Evolutionary conservation across 2,329 filamentous ascomycete genomes (phyloP).

Genomic region (Thermothelomyces thermophilus): DNA sequence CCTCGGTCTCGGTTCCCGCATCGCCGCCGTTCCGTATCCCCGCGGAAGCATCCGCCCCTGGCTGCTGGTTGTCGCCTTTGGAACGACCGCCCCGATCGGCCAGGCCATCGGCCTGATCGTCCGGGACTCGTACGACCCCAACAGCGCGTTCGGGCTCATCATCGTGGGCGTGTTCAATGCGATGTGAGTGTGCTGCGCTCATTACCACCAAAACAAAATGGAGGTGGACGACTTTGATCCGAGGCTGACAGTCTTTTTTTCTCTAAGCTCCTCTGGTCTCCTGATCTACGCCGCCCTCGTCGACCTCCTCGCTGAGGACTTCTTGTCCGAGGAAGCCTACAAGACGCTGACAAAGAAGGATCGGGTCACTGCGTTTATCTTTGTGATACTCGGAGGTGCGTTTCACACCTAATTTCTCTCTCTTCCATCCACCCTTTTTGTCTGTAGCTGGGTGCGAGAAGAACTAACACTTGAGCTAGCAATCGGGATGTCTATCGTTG

Average conservation of each 20-base stretch:
- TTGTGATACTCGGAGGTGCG: slow-evolving; percentile 45
- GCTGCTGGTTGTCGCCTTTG: slow-evolving; percentile 56
- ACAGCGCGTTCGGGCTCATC: slow-evolving; percentile 57
- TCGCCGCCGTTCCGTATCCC: slow-evolving; percentile 58
- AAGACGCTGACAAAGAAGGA: slow-evolving; percentile 45
- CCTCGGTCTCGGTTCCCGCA: slow-evolving; percentile 63
- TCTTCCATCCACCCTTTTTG: not conserved
- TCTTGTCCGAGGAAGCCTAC: slow-evolving; percentile 53
- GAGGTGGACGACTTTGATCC: not conserved
- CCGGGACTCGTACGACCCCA: slow-evolving; percentile 53
- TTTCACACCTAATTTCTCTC: too few relatives aligned
- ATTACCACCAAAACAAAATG: too few relatives aligned
- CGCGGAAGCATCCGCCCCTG: slow-evolving; percentile 52
- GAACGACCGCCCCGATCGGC: slow-evolving; percentile 57
- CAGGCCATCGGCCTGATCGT: slow-evolving; percentile 56
- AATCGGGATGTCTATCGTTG: slow-evolving; percentile 41
- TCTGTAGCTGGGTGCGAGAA: not conserved
- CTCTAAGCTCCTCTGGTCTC: slow-evolving; percentile 55
- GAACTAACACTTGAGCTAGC: slow-evolving; percentile 29
- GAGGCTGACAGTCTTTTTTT: not conserved
- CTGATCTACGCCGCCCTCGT: slow-evolving; percentile 57
- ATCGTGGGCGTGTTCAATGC: slow-evolving; percentile 61
- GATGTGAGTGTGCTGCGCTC: slow-evolving; percentile 51
- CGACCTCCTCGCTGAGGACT: slow-evolving; percentile 58
- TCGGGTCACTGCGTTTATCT: slow-evolving; percentile 48